Base-by-base conservation (phyloP, 352 stramenopile genomes). In the Phytophthora macrochlamydospora region DNA sequence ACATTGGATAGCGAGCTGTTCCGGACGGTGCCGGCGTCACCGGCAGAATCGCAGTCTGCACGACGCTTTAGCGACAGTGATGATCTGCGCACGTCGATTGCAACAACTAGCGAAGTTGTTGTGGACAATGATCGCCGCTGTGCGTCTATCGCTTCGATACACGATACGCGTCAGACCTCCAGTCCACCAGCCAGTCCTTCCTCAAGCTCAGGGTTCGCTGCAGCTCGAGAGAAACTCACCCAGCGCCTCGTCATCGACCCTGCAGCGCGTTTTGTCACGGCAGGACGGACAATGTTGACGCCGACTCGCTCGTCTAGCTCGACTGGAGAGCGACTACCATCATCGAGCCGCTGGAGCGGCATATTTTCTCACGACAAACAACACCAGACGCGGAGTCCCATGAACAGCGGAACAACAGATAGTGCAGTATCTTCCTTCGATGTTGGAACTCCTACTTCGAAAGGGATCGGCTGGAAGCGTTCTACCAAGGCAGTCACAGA, bases 1-100 rank as follows among this genome's bases (percentile, higher is more conserved):
- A 76, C 64, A 0, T 37, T 77, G 18, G 74, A 83, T 43, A 64
- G 67, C 43, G 75, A 81, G 2, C 58, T 87, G 14, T 82, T 87
- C 38, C 75, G 79, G 1, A 50, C 57, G 2, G 51, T 54, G 0
- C 68, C 48, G 6, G 46, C 63, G n/a, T 63, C 58, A 6, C 79
- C 76, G 1, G 51, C 44, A 12, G 45, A 66, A 14, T n/a, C n/a
- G n/a, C n/a, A n/a, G n/a, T 31, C 42, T 50, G 18, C 43, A 51
- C 42, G 51, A 50, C 35, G 48, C 18, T 68, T 66, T 9, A 56
- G 59, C 38, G 67, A 78, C 7, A 67, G 33, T 18, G 60, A 74
- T 12, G 71, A 77, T 56, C 71, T 51, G 13, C 53, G 57, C 32
- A 12, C 38, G 54, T 44, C 51, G 33, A 30, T 60, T 31, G 59